phyloP scores from a whole-genome alignment of 2,329 filamentous ascomycete species.

The Trichoderma sp. region DNA sequence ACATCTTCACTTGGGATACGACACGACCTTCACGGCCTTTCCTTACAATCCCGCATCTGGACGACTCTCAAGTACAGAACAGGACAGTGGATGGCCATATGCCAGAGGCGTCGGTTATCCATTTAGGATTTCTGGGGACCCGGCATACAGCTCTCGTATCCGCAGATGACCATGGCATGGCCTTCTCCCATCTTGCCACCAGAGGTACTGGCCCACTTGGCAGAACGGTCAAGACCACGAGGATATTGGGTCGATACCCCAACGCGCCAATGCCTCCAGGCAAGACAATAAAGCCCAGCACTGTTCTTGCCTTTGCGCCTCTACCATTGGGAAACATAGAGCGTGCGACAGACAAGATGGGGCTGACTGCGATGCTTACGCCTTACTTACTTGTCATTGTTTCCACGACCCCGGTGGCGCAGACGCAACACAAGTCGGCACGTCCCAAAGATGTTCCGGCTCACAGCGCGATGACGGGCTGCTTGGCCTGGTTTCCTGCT shows the following conservation, averaged over 20 bases:
- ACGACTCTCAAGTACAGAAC: slow-evolving; percentile 65
- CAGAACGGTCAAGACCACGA: slow-evolving; percentile 82
- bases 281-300: slow-evolving; percentile 84
- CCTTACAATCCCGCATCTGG: slow-evolving; percentile 79
- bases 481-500: slow-evolving; percentile 94
- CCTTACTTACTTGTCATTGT: slow-evolving; percentile 96
- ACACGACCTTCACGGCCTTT: slow-evolving; percentile 82
- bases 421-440: slow-evolving; percentile 93
- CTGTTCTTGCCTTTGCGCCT: slow-evolving; percentile 88
- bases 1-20: slow-evolving; percentile 97
- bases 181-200: slow-evolving; percentile 94
- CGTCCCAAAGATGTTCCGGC: slow-evolving; percentile 88
- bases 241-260: slow-evolving; percentile 91
- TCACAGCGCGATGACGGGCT: slow-evolving; percentile 90
- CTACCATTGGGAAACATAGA: slow-evolving; percentile 94
- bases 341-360: slow-evolving; percentile 82
- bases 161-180: slow-evolving; percentile 94
- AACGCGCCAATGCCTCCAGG: slow-evolving; percentile 64
- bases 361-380: slow-evolving; percentile 91
- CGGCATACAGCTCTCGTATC: slow-evolving; percentile 93
- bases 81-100: slow-evolving; percentile 82
- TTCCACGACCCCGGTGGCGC: slow-evolving; percentile 92
- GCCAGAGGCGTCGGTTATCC: slow-evolving; percentile 74
- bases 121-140: slow-evolving; percentile 93
- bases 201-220: slow-evolving; percentile 86